phyloP scores from a whole-genome alignment of 805 yeast species.

The Candida sphagnicola region DNA sequence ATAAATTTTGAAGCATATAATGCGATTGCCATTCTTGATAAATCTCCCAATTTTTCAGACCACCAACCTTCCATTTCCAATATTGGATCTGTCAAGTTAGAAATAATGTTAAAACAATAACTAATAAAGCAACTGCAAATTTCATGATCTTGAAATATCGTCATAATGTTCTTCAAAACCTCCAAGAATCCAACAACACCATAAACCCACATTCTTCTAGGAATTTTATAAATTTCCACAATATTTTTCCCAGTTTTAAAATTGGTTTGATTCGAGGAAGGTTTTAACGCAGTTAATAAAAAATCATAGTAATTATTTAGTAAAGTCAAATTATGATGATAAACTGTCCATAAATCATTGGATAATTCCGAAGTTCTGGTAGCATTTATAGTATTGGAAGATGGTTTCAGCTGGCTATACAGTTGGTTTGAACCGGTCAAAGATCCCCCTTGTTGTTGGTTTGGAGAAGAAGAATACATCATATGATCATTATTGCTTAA shows the following conservation, averaged over 20 bases:
- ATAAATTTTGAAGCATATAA: constrained; percentile 72
- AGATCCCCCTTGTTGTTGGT: constrained; percentile 11
- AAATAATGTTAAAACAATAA: constrained; percentile 61
- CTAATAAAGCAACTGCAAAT: constrained; percentile 72
- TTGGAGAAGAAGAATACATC: constrained; percentile 11
- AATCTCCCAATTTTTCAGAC: constrained; percentile 83
- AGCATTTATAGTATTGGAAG: constrained; percentile 14
- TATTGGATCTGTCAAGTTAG: constrained; percentile 50
- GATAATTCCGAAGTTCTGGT: constrained; percentile 45
- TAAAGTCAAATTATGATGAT: constrained; percentile 61
- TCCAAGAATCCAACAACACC: constrained; percentile 80
- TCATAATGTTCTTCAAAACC: constrained; percentile 68
- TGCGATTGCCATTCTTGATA: constrained; percentile 85
- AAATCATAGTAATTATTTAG: constrained; percentile 72
- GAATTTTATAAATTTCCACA: constrained; percentile 72
- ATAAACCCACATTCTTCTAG: constrained; percentile 80
- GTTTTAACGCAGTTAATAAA: constrained; percentile 64
- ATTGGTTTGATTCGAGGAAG: constrained; percentile 44
- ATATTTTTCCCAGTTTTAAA: constrained; percentile 75
- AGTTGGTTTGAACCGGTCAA: constrained; percentile 9
- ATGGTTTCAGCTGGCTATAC: not conserved
- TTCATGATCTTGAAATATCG: constrained; percentile 72
- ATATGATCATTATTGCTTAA: constrained; percentile 16
- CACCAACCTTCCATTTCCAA: constrained; percentile 67
- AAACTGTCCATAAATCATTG: constrained; percentile 67